Percentiles rank a stretch among this genome's conserved stretches.
phyloP scores from a whole-genome alignment of 768 basidiomycete genomes.

The Holtermanniella nyarrowii region DNA sequence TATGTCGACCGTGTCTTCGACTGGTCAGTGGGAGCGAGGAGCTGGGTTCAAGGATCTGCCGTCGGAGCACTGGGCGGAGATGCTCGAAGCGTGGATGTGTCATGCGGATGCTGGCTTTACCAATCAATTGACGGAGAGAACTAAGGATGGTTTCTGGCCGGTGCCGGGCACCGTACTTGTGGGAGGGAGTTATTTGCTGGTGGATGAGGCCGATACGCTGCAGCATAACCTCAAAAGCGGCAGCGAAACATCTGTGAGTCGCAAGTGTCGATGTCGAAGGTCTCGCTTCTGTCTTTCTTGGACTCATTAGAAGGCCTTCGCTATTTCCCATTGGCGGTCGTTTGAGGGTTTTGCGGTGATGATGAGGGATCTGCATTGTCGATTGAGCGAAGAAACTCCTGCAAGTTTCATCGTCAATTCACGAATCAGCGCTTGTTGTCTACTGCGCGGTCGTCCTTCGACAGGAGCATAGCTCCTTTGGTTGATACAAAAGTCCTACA shows the following conservation, averaged over 20 bases:
- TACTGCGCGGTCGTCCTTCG: no score
- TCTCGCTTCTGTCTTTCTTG: neutral
- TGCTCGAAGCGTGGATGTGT: constrained; percentile 98
- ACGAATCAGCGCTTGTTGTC: no score
- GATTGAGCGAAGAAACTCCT: constrained; percentile 51
- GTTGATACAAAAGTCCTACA: constrained; percentile 98
- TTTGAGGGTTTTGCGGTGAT: constrained; percentile 21
- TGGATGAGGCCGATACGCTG: constrained; percentile 55
- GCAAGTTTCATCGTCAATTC: constrained; percentile 50
- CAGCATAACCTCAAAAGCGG: constrained; percentile 45
- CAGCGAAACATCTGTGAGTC: constrained; percentile 52
- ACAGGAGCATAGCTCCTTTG: constrained; percentile 44
- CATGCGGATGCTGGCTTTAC: constrained; percentile 78
- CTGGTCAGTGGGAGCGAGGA: neutral
- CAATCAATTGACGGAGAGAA: constrained; percentile 54
- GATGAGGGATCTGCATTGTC: no score
- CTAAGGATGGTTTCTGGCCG: constrained; percentile 70
- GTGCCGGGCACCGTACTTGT: constrained; percentile 61
- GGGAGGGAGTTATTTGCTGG: constrained; percentile 78
- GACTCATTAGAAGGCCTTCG: constrained; percentile 68
- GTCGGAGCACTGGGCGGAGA: constrained; percentile 93
- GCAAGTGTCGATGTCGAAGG: neutral
- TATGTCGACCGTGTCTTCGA: neutral
- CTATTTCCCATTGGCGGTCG: constrained; percentile 59
- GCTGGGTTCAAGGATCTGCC: constrained; percentile 70